Evolutionary conservation across 2,329 filamentous ascomycete genomes (phyloP).

Genomic region (Rhinocladiella mackenziei): DNA sequence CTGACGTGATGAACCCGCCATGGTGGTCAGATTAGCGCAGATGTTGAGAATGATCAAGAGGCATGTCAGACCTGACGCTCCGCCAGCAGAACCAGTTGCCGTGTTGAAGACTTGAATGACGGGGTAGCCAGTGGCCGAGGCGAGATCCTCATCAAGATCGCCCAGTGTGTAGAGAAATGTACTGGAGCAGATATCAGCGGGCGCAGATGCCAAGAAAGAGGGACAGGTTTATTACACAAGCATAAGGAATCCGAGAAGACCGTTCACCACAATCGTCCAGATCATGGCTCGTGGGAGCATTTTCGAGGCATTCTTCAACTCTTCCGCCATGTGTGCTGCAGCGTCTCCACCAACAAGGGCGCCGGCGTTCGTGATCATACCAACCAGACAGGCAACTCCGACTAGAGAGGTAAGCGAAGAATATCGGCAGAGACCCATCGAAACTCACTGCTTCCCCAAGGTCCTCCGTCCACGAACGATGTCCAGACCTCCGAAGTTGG

Average conservation of each 20-base stretch:
- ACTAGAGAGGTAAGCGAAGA: constrained; percentile 34
- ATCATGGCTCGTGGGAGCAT: constrained; percentile 41
- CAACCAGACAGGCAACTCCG: constrained; percentile 35
- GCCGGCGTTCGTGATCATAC: constrained; percentile 27
- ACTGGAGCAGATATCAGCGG: too few species aligned
- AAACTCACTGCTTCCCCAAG: constrained; percentile 35
- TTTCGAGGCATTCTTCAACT: constrained; percentile 38
- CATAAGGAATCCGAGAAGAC: constrained; percentile 39
- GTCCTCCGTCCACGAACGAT: constrained; percentile 39
- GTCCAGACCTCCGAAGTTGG: constrained; percentile 38
- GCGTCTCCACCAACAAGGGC: constrained; percentile 27
- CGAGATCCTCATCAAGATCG: constrained; percentile 32
- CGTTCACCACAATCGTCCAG: constrained; percentile 36
- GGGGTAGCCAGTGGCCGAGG: constrained; percentile 33
- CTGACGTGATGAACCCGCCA: constrained; percentile 36
- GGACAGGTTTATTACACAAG: constrained; percentile 31
- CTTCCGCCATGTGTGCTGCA: constrained; percentile 44
- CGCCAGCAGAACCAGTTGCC: constrained; percentile 29
- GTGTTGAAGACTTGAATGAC: constrained; percentile 36
- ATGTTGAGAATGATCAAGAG: constrained; percentile 35
- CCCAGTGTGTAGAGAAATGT: constrained; percentile 39
- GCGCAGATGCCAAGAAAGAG: neutral
- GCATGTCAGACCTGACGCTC: constrained; percentile 42
- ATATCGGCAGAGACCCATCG: too few species aligned
- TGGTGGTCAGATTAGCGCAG: constrained; percentile 33